Percentiles rank a stretch among this genome's conserved stretches.
These are phyloP conservation scores for Solanum habrochaites DNA, from an alignment of 257 asterid genomes.

Conservation along the genomic window DNA sequence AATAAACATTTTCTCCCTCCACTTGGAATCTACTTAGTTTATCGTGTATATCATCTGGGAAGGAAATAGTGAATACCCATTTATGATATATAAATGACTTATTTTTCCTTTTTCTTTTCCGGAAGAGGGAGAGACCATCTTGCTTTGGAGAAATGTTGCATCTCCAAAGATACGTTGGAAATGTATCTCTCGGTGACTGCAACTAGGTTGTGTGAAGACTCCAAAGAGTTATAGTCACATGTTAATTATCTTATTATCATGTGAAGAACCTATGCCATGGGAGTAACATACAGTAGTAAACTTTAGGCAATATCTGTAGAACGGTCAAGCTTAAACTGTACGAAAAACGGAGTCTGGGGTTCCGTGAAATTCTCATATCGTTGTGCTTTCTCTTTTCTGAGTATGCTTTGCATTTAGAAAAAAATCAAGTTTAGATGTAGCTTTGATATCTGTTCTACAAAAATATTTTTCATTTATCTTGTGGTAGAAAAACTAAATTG, in stretches of 20 bases:
- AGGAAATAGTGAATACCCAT: neutral
- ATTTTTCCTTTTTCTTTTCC: neutral
- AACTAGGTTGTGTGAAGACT: neutral
- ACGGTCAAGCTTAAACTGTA: neutral
- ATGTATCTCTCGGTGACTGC: neutral
- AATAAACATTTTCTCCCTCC: neutral
- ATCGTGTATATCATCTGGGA: neutral
- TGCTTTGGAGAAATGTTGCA: neutral
- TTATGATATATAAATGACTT: neutral
- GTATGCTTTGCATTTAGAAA: neutral
- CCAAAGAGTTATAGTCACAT: neutral
- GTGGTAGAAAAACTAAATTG: neutral
- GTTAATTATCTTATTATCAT: neutral
- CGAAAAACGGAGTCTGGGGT: neutral
- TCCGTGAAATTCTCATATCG: neutral
- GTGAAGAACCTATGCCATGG: neutral
- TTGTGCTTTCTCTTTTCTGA: neutral
- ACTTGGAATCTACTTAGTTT: neutral
- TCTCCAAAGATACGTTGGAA: neutral
- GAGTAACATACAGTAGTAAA: neutral
- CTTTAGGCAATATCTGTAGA: neutral
- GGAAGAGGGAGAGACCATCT: neutral
- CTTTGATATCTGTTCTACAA: neutral
- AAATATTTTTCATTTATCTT: neutral
- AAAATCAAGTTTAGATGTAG: neutral